Base-by-base conservation (phyloP, 352 stramenopile species). In the Globisporangium echinulatum region DNA sequence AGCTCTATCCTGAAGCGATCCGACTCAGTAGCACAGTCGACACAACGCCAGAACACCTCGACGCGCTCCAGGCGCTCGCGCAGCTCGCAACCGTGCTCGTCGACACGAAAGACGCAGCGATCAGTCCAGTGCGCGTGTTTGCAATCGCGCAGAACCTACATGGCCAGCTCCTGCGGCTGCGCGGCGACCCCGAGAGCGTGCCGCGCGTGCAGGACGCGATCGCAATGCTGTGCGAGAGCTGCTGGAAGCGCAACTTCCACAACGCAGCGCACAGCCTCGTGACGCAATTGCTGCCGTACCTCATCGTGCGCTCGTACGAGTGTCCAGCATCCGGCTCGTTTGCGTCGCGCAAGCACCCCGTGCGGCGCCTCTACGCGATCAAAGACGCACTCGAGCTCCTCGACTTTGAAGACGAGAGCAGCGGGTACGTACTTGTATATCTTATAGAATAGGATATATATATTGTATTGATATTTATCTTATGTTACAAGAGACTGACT, bases 391-490 rank as follows among this genome's bases (percentile, higher is more conserved):
- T 94, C 19, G 69, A 80, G 49, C 67, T 92, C 25, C 70, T 94
- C 14, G 85, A 94, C 54, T 92, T 94, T 64, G 81, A 92, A 19
- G 83, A 94, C 50, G 75, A 89, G 37, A 93, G 79, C 64, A 91
- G 82, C 60, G 72, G 73, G 73, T 85, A 63, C 52, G 69, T 63
- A 10, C 2, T 19, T 19, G 17, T 19, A 19, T 19, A 19, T 19
- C 17, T 19, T 19, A 19, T 19, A 19, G 17, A 19, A 4, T 38
- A 5, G 15, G 14, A 1, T 13, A n/a, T 9, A n/a, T 9, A 49
- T 42, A 0, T 38, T 7, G 33, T 14, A 5, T 14, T 7, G 4
- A 44, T 14, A 9, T 40, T 10, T 25, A 19, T 49, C 5, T 49
- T n/a, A 1, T 37, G 44, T 13, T 49, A 17, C 1, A 15, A 7